Evolutionary conservation across 2,329 filamentous ascomycete genomes (phyloP), one percentile per base, ranked within the genome.

Genomic region (Fusarium xylarioides): DNA sequence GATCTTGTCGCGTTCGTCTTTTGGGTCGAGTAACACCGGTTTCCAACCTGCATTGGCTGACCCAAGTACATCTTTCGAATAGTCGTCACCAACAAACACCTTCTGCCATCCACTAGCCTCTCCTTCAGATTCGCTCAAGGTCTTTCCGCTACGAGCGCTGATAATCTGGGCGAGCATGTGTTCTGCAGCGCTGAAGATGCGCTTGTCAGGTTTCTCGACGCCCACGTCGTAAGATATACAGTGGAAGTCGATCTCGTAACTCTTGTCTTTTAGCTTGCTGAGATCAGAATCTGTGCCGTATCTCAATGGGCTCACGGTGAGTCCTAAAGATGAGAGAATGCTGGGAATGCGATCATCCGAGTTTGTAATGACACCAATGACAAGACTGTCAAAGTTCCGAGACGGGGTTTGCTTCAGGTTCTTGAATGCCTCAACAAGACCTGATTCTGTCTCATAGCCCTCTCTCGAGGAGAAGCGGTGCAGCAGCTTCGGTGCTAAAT

Each of bases 191-290:
- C 82, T 78, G 68, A 92, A 92, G 5, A 92, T 90, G 6, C 77
- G 72, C 14, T 65, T 70, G 58, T 89, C 83, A 0, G 91, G 91
- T 77, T 92, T 92, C 71, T 89, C 88, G 30, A 81, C 77, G 0
- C 90, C 90, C 9, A 89, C 86, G 73, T 91, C 89, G 71, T 92
- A 92, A 23, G 89, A 91, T 77, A 91, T 85, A 44, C 74, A 76
- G 1, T 76, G 74, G 4, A 76, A 76, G 14, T 76, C 74, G 2
- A 76, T 59, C 1, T 76, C 63, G 18, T 66, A 63, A 0, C 18
- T 46, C 5, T 30, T 6, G 1, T 11, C 16, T 3, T 28, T 30
- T 11, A 56, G 4, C 3, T 55, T 32, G 1, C 1, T 32, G 1
- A 30, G 12, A 4, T 66, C 52, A 1, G 46, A 32, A 0, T 63